Percentiles rank a stretch among this genome's conserved stretches.
Conservation (phyloP, 1,284 basidiomycete genomes). For the Heliocybe sulcata region DNA sequence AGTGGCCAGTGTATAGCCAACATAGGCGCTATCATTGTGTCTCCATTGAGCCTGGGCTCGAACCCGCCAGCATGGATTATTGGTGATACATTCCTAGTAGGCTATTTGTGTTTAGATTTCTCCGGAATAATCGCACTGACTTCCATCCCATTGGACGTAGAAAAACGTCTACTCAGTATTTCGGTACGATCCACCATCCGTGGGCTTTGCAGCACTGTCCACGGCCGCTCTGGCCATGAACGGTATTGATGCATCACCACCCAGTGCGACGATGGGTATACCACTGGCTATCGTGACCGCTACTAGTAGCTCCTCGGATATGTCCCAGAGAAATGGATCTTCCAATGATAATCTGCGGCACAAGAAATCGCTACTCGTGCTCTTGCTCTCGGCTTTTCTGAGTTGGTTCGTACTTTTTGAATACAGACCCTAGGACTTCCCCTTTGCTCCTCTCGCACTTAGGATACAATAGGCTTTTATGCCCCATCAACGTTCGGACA, state of each 20-base stretch:
- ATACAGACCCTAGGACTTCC: too few relatives aligned
- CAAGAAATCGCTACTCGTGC: too few relatives aligned
- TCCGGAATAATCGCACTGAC: not conserved
- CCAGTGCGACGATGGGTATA: not conserved
- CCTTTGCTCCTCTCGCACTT: too few relatives aligned
- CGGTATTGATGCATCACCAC: not conserved
- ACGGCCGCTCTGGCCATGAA: not conserved
- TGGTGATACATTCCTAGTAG: conserved; percentile 49
- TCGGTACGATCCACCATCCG: not conserved
- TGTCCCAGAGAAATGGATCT: too few relatives aligned
- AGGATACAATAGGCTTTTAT: too few relatives aligned
- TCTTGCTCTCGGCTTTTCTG: too few relatives aligned
- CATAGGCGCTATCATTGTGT: too few relatives aligned
- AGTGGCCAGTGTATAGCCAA: conserved; percentile 35
- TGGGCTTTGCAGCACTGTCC: conserved; percentile 1
- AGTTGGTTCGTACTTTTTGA: too few relatives aligned
- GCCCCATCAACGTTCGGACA: too few relatives aligned
- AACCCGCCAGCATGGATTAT: conserved; percentile 37
- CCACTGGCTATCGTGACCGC: not conserved
- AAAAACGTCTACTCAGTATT: conserved; percentile 5
- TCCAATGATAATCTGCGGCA: too few relatives aligned
- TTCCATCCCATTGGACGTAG: not conserved
- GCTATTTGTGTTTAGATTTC: not conserved
- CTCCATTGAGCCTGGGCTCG: too few relatives aligned
- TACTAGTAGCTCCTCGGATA: conserved; percentile 3